Percentiles rank a stretch among this genome's conserved stretches.
Conservation (phyloP, 176 grass and related monocot species). For the Triticum monococcum region DNA sequence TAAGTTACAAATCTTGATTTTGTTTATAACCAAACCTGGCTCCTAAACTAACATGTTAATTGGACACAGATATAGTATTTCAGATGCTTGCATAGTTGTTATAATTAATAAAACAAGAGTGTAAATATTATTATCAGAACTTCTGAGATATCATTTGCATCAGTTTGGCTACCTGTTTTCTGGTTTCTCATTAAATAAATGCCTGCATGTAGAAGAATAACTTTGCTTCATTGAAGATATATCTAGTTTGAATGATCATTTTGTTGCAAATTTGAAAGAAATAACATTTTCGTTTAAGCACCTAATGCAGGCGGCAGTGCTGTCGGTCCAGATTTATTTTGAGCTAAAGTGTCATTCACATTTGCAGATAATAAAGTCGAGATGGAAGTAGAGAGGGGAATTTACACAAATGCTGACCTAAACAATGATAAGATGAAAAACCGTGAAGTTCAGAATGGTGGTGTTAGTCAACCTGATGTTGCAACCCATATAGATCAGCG, state of each 20-base stretch:
- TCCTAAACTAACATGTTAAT: not conserved
- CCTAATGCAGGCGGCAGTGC: constrained; percentile 5
- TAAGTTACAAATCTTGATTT: not conserved
- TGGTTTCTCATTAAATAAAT: not conserved
- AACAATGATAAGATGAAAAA: constrained; percentile 7
- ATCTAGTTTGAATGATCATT: not conserved
- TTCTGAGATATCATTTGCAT: not conserved
- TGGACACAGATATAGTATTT: not conserved
- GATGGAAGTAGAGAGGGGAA: constrained; percentile 37
- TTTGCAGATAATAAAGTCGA: constrained; percentile 43
- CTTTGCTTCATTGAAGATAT: not conserved
- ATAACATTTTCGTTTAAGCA: constrained; percentile 7
- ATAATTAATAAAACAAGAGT: not conserved
- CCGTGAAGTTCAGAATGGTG: constrained; percentile 29
- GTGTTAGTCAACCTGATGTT: constrained; percentile 17
- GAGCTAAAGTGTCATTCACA: not conserved
- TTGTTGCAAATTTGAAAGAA: constrained; percentile 18
- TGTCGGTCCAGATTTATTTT: constrained; percentile 14
- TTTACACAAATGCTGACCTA: constrained; percentile 15
- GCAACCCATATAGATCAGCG: constrained; percentile 25
- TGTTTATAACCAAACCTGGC: not conserved
- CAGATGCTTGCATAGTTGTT: not conserved
- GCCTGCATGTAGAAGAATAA: not conserved
- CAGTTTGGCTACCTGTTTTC: constrained; percentile 1
- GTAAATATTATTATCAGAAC: not conserved